Percentiles rank a stretch among this genome's conserved stretches.
Conservation (phyloP, 345 rosid species). For the Hibiscus syriacus region DNA sequence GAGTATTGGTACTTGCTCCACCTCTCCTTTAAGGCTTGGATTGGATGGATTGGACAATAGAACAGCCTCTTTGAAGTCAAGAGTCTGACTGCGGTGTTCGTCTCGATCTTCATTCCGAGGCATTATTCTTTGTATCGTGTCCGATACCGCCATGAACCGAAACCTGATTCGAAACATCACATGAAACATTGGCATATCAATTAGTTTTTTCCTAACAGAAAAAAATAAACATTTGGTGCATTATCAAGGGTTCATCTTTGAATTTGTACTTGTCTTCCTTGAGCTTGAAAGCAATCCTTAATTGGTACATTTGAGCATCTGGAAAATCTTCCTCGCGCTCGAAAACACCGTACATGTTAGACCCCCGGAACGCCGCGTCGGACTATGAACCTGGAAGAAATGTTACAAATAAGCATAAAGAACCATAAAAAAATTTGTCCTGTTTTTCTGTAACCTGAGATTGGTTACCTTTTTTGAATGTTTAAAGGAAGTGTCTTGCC, state of each 20-base stretch:
- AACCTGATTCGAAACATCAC: constrained; percentile 35
- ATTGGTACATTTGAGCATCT: constrained; percentile 81
- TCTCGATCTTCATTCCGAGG: constrained; percentile 47
- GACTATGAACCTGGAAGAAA: constrained; percentile 47
- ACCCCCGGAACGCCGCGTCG: constrained; percentile 63
- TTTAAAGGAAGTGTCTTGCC: constrained; percentile 48
- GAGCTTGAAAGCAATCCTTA: constrained; percentile 78
- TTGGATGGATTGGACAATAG: constrained; percentile 50
- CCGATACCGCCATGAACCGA: constrained; percentile 68
- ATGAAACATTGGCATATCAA: background rate
- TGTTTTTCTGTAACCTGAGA: background rate
- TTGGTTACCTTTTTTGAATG: constrained; percentile 67
- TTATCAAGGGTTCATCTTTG: background rate
- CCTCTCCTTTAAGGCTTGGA: constrained; percentile 62
- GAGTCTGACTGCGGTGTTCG: constrained; percentile 18
- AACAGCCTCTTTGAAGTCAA: constrained; percentile 89
- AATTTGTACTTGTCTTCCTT: constrained; percentile 36
- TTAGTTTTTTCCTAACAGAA: background rate
- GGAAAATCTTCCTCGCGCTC: constrained; percentile 79
- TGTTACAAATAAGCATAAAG: background rate
- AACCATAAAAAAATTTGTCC: background rate
- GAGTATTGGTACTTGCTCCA: constrained; percentile 88
- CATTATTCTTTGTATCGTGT: constrained; percentile 65
- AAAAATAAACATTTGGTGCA: background rate
- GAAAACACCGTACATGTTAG: constrained; percentile 57